A percentile compares a stretch with the other conserved stretches of the same genome.
phyloP scores from a whole-genome alignment of 2,329 filamentous ascomycete species.

The Xylaria sp. region DNA sequence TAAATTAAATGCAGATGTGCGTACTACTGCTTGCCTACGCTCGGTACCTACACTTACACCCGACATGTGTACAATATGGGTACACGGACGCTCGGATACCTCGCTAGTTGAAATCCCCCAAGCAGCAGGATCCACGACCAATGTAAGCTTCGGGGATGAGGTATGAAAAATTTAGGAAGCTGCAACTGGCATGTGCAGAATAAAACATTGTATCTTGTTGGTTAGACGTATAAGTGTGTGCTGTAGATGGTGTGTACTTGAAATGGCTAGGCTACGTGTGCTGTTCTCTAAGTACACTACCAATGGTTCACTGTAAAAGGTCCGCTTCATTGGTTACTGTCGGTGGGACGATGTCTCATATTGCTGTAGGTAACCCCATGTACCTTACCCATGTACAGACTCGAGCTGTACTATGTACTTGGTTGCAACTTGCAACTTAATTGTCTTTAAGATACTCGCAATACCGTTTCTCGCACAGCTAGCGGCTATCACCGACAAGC shows the following conservation, averaged over 20 bases:
- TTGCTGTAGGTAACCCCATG: no score
- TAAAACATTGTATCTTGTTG: background rate
- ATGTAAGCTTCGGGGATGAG: background rate
- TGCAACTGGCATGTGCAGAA: background rate
- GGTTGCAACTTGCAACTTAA: background rate
- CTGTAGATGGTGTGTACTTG: background rate
- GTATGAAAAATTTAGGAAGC: background rate
- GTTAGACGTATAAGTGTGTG: background rate
- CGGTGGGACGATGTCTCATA: background rate
- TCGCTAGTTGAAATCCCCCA: background rate
- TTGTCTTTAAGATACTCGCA: no score
- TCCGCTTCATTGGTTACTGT: background rate
- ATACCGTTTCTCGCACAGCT: no score
- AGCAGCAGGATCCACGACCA: conserved; percentile 1
- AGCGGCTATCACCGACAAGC: no score
- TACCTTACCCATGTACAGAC: no score
- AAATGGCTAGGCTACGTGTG: background rate
- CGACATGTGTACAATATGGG: background rate
- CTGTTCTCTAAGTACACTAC: no score
- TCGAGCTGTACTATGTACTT: no score
- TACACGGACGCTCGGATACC: conserved; percentile 1
- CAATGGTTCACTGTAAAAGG: background rate
- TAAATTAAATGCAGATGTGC: background rate
- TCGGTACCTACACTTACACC: background rate
- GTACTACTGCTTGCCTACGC: background rate